Base-by-base conservation (phyloP, 2,329 filamentous ascomycete genomes). In the Waltergamsia citrina region DNA sequence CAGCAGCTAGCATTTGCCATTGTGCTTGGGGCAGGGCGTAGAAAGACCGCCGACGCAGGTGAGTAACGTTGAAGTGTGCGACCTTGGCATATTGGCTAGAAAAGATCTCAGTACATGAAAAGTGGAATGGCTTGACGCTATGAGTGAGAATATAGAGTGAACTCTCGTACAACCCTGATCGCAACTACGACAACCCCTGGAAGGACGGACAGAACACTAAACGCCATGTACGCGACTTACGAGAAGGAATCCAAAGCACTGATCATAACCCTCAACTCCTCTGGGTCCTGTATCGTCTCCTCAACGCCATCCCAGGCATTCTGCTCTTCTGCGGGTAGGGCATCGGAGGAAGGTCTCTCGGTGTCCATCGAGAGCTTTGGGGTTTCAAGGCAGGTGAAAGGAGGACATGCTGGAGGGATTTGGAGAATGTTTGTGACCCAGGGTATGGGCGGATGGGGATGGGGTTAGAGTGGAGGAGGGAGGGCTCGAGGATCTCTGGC, bases 11-110 rank as follows among this genome's bases (percentile, higher is more conserved):
- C 51, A 94, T 71, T 49, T 83, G 74, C 78, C 86, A 92, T 54
- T 98, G 88, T 2, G 71, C 65, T 38, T 81, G 77, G 2, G 90
- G 86, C 6, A 98, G 69, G 7, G 87, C 84, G 56, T 96, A 98
- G 59, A 98, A 95, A 11, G 86, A 82, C 56, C 92, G 87, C 19
- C 93, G 79, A 16, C 92, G 81, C 14, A 88, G 71, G 56, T 96
- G 90, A 5, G 90, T 96, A 43, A 84, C 81, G 57, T 94, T 93
- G 62, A 83, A 83, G 55, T 96, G 90, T 5, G 88, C 83, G 17
- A 78, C 74, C 48, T 80, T 82, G 43, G 84, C 80, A 55, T 95
- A 95, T 59, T 88, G 84, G 35, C 86, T 93, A 45, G 34, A 23
- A 31, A 32, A 26, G 16, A 19, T 42, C 12, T 40, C 36, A 8